Base-by-base conservation (phyloP, 495 filamentous ascomycete genomes). In the Penicillium malachiteum region DNA sequence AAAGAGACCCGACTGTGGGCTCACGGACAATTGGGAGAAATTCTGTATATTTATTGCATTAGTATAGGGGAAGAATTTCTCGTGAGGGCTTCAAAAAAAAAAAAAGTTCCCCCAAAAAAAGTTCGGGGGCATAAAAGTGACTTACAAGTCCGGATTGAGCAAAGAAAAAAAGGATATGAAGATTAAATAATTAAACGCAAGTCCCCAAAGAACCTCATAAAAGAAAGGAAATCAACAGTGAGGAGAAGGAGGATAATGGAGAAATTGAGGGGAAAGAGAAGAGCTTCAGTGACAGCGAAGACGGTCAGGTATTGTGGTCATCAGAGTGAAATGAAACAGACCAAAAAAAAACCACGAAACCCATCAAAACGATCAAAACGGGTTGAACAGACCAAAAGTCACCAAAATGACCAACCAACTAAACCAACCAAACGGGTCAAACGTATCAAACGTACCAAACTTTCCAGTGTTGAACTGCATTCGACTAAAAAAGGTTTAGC, bases 391-490 rank as follows among this genome's bases (percentile, higher is more conserved):
- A 26, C 21, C 21, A 26, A 26, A 26, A 26, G 21, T 2, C 21
- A 26, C 21, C 21, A 26, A 26, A 26, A 26, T 26, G 21, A 26
- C 21, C 2, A 26, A 26, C 21, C 21, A 26, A 26, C 21, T 26
- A 26, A 26, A 26, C 21, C 34, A 37, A 37, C 34, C 9, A 10
- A 37, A 37, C 34, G 34, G 34, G 34, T 13, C 8, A 37, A 37
- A 37, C 34, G 34, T 9, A 37, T 2, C 8, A 37, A 37, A 37
- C 21, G 21, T 26, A 37, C 34, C 34, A 37, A 68, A 60, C 55
- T 59, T 60, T 48, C 21, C 56, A 60, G 58, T 67, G 67, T 66
- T 66, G 65, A 66, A 66, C 58, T 52, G 53, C 47, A 59, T 14
- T 5, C 39, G 44, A 17, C 63, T 50, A 33, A 57, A 66, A 55